Conservation (phyloP, 2,329 filamentous ascomycete species). For the Triangularia verruculosa region DNA sequence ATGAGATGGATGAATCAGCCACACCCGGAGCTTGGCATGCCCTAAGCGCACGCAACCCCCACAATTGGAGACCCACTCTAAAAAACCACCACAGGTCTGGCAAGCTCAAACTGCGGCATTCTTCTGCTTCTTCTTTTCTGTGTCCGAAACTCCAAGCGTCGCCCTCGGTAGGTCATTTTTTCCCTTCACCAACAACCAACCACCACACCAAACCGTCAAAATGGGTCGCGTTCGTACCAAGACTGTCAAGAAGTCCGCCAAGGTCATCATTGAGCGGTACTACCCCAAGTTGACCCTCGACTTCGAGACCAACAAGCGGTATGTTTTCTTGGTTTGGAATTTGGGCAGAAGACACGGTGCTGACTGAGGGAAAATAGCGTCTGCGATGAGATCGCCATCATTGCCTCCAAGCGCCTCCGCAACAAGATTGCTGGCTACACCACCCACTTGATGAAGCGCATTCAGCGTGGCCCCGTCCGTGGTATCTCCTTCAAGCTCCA, state of each 20-base stretch:
- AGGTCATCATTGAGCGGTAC: conserved; percentile 99
- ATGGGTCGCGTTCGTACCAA: conserved; percentile 71
- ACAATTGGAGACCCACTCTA: conserved; percentile 15
- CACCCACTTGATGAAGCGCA: conserved; percentile 99
- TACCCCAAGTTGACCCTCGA: conserved; percentile 95
- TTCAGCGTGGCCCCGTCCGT: conserved; percentile 97
- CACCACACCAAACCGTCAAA: conserved; percentile 52
- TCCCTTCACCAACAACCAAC: conserved; percentile 22
- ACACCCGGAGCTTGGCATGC: conserved; percentile 18
- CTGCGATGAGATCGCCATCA: conserved; percentile 99
- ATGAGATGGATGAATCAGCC: not conserved
- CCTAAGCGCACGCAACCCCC: conserved; percentile 26
- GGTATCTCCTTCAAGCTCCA: conserved; percentile 99
- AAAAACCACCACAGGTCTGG: conserved; percentile 22
- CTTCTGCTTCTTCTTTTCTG: conserved; percentile 15
- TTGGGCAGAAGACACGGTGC: conserved; percentile 81
- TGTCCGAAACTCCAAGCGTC: conserved; percentile 22
- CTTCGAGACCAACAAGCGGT: conserved; percentile 90
- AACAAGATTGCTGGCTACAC: conserved; percentile 99
- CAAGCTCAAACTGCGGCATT: not conserved
- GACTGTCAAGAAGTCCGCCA: conserved; percentile 77
- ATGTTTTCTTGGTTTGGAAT: conserved; percentile 53
- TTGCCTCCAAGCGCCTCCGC: conserved; percentile 96
- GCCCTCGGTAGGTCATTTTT: conserved; percentile 7
- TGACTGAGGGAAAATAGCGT: conserved; percentile 61